A percentile compares a stretch with the other conserved stretches of the same genome.
These are phyloP conservation scores for Hypoxylon trugodes DNA, from an alignment of 495 filamentous ascomycete species.

Conservation along the genomic window DNA sequence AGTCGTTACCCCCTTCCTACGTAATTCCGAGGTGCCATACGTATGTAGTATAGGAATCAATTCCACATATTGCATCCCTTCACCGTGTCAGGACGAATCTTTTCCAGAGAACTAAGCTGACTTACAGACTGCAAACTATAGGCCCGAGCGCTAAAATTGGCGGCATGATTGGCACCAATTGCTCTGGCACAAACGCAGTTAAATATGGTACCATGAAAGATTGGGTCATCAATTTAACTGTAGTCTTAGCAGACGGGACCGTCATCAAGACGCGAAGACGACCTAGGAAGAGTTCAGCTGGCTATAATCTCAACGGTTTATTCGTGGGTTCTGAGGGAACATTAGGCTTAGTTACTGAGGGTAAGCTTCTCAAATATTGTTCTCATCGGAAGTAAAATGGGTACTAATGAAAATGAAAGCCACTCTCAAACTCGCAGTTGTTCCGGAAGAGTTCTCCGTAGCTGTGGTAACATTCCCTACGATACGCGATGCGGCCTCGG, in stretches of 20 bases:
- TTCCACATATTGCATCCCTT: no score
- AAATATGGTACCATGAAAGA: constrained; percentile 88
- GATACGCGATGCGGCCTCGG: constrained; percentile 75
- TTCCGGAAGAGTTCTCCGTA: constrained; percentile 76
- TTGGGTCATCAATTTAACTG: constrained; percentile 83
- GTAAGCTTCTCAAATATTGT: constrained; percentile 1
- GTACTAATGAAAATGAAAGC: constrained; percentile 43
- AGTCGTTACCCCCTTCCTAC: constrained; percentile 16
- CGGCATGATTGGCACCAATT: constrained; percentile 83
- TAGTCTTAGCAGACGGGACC: constrained; percentile 80
- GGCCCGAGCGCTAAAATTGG: constrained; percentile 71
- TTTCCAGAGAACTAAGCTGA: constrained; percentile 16
- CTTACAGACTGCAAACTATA: constrained; percentile 25
- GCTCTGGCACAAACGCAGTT: constrained; percentile 81
- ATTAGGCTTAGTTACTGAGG: constrained; percentile 77
- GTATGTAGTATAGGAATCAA: no score
- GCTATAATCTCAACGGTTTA: constrained; percentile 79
- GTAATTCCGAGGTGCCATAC: no score
- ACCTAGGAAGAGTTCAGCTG: constrained; percentile 80
- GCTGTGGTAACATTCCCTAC: constrained; percentile 79
- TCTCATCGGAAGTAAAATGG: background rate
- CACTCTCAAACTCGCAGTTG: constrained; percentile 76
- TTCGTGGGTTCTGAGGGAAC: constrained; percentile 85
- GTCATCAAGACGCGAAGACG: constrained; percentile 78
- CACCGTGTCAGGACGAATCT: no score